Evolutionary conservation across 345 rosid species (phyloP).

Genomic region (Melaleuca quinquenervia): DNA sequence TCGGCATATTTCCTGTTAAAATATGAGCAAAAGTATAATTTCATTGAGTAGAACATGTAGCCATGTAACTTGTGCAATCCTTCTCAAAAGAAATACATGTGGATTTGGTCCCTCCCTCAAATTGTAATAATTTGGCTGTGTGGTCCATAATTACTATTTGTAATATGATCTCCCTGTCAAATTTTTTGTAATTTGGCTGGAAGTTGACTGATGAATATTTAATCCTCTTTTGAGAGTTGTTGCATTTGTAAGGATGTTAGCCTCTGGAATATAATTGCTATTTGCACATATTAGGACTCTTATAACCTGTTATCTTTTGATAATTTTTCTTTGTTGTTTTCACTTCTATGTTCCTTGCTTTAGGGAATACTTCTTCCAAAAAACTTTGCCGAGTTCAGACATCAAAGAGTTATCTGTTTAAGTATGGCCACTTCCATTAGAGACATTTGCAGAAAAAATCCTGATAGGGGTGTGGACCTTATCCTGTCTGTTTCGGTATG

Average conservation of each 20-base stretch:
- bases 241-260: neutral
- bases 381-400: slow-evolving; percentile 36
- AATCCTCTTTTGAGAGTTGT: neutral
- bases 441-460: slow-evolving; percentile 72
- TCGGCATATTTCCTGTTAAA: neutral
- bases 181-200: neutral
- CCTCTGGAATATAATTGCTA: neutral
- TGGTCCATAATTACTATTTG: neutral
- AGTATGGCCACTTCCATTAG: slow-evolving; percentile 74
- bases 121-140: neutral
- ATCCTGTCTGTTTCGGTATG: slow-evolving; percentile 90
- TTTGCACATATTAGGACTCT: neutral
- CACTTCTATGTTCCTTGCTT: neutral
- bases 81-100: neutral
- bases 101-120: neutral
- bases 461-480: slow-evolving; percentile 97
- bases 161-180: neutral
- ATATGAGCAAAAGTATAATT: neutral
- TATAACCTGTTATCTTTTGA: neutral
- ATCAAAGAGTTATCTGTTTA: slow-evolving; percentile 54
- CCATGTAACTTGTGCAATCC: neutral
- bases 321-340: slow-evolving; percentile 3
- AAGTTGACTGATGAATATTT: neutral
- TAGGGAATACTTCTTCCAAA: slow-evolving; percentile 66
- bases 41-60: neutral